Evolutionary conservation across 2,329 filamentous ascomycete genomes (phyloP).

Genomic region (Cryphonectria naterciae): DNA sequence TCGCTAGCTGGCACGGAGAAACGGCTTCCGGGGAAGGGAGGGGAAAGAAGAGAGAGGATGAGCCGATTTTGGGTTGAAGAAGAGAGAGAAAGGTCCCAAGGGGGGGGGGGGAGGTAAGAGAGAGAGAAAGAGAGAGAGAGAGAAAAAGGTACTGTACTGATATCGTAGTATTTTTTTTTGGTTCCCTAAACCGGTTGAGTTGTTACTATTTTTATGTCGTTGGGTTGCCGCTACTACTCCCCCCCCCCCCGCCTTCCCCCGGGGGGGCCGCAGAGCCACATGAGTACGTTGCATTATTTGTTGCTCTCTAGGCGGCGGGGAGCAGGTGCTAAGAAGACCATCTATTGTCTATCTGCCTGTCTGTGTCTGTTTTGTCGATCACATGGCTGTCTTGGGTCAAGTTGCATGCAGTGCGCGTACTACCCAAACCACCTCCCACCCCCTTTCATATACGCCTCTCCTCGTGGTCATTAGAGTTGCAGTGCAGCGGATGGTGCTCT

Average conservation of each 20-base stretch:
- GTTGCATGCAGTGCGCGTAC: neutral
- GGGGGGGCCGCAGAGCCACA: neutral
- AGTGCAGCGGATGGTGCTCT: neutral
- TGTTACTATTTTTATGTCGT: constrained; percentile 10
- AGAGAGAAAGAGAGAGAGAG: neutral
- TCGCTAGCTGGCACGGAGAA: neutral
- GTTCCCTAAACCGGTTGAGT: neutral
- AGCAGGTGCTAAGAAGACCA: neutral
- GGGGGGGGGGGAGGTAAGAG: neutral
- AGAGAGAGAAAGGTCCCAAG: neutral
- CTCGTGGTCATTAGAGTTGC: neutral
- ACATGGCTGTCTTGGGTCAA: neutral
- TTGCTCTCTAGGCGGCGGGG: neutral
- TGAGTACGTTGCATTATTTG: neutral
- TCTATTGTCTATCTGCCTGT: too few species aligned
- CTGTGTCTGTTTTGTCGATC: neutral
- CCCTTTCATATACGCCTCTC: neutral
- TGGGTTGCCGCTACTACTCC: neutral
- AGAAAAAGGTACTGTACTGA: neutral
- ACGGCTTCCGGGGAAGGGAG: neutral
- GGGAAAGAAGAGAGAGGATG: neutral
- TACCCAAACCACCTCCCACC: neutral
- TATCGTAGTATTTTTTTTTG: neutral
- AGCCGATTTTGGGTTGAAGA: neutral
- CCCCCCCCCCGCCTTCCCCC: neutral